Conservation (phyloP, 2,329 filamentous ascomycete species). For the Talaromyces sp. region DNA sequence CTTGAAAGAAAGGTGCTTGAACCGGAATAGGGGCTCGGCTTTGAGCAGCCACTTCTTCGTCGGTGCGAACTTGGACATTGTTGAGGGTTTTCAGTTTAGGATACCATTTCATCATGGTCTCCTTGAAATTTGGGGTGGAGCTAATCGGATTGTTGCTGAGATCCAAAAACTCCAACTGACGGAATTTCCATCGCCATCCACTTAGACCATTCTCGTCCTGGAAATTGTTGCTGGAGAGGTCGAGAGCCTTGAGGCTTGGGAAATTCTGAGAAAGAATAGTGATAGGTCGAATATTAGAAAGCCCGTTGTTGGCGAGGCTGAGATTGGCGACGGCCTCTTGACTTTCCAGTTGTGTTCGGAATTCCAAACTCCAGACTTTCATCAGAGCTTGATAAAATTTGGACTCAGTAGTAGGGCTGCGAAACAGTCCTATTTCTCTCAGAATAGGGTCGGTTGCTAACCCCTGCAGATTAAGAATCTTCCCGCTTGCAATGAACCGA, state of each 20-base stretch:
- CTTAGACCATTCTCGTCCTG: conserved; percentile 61
- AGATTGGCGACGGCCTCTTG: conserved; percentile 75
- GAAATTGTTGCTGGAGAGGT: conserved; percentile 80
- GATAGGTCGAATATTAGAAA: conserved; percentile 67
- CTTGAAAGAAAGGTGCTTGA: conserved; percentile 63
- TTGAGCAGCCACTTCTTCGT: conserved; percentile 60
- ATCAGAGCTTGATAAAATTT: conserved; percentile 93
- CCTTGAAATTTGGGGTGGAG: conserved; percentile 54
- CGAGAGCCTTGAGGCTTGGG: conserved; percentile 80
- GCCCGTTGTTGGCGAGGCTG: conserved; percentile 72
- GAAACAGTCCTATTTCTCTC: conserved; percentile 69
- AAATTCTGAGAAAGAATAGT: conserved; percentile 72
- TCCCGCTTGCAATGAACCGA: conserved; percentile 66
- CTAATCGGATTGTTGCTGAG: conserved; percentile 72
- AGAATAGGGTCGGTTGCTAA: conserved; percentile 69
- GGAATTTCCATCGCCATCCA: conserved; percentile 75
- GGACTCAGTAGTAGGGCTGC: conserved; percentile 61
- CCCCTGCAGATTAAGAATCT: conserved; percentile 76
- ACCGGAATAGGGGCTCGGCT: conserved; percentile 57
- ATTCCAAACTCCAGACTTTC: conserved; percentile 73
- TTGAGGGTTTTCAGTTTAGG: conserved; percentile 75
- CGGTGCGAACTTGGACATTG: conserved; percentile 65
- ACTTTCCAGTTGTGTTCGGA: conserved; percentile 66
- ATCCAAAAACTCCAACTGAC: conserved; percentile 72
- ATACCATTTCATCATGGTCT: conserved; percentile 74